phyloP scores from a whole-genome alignment of 2,329 filamentous ascomycete species.

The Westerdykella ornata region DNA sequence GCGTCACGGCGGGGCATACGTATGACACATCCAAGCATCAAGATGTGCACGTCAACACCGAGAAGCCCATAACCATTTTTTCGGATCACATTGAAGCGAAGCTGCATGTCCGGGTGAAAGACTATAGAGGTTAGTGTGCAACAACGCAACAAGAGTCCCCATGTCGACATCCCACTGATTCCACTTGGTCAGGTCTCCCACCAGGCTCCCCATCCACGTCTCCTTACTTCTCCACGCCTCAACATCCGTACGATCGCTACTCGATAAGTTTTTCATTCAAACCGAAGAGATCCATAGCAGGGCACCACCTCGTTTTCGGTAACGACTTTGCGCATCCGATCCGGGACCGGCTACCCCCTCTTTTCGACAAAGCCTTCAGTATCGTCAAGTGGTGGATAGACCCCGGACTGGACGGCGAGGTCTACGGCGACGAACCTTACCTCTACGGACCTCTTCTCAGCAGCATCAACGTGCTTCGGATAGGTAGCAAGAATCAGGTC shows the following conservation, averaged over 20 bases:
- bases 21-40: slow-evolving; percentile 70
- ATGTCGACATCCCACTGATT: not conserved
- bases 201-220: slow-evolving; percentile 60
- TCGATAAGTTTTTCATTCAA: slow-evolving; percentile 73
- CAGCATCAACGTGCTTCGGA: slow-evolving; percentile 68
- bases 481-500: slow-evolving; percentile 45
- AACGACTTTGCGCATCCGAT: slow-evolving; percentile 95
- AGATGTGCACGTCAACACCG: slow-evolving; percentile 67
- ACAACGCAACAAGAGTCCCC: not conserved
- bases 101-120: slow-evolving; percentile 67
- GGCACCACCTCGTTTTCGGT: slow-evolving; percentile 74
- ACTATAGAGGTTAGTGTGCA: slow-evolving; percentile 43
- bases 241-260: slow-evolving; percentile 73
- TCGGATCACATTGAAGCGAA: slow-evolving; percentile 59
- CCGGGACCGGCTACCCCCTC: slow-evolving; percentile 74
- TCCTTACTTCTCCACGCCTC: slow-evolving; percentile 66
- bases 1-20: slow-evolving; percentile 70
- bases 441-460: slow-evolving; percentile 77
- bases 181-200: slow-evolving; percentile 56
- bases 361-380: slow-evolving; percentile 75
- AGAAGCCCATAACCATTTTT: slow-evolving; percentile 56
- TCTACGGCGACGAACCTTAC: slow-evolving; percentile 78
- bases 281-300: slow-evolving; percentile 61
- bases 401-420: slow-evolving; percentile 82
- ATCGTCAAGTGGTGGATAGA: slow-evolving; percentile 89